Evolutionary conservation across 345 rosid genomes (phyloP).

Genomic region (Iberis pinnata): DNA sequence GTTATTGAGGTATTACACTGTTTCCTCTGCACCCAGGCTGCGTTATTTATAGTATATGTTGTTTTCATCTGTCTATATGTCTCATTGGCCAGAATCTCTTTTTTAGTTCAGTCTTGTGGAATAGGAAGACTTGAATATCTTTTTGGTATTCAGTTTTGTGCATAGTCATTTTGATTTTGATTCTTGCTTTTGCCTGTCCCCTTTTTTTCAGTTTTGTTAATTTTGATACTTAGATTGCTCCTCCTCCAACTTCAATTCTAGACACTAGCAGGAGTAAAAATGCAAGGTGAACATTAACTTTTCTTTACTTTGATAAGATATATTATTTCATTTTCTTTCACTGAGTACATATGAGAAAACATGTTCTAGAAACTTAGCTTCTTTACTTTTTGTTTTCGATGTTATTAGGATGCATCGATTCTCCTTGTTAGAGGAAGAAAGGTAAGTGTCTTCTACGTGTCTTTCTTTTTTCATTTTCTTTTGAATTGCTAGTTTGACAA

Average conservation of each 20-base stretch:
- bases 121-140: too few species aligned
- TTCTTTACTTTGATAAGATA: background rate
- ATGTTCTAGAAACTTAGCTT: slow-evolving; percentile 3
- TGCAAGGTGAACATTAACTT: slow-evolving; percentile 42
- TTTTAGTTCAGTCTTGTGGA: too few species aligned
- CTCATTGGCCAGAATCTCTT: too few species aligned
- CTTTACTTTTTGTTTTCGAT: slow-evolving; percentile 18
- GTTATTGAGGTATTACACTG: too few species aligned
- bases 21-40: too few species aligned
- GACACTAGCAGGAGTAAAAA: slow-evolving; percentile 49
- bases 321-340: background rate
- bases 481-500: slow-evolving; percentile 3
- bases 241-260: slow-evolving; percentile 43
- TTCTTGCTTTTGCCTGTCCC: background rate
- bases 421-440: slow-evolving; percentile 56
- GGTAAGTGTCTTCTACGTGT: slow-evolving; percentile 32
- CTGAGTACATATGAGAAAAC: background rate
- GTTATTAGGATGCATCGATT: slow-evolving; percentile 44
- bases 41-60: too few species aligned
- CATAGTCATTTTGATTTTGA: slow-evolving; percentile 10
- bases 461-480: slow-evolving; percentile 3
- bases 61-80: too few species aligned
- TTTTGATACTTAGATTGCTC: slow-evolving; percentile 39
- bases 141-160: too few species aligned
- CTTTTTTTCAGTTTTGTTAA: slow-evolving; percentile 4